Base-by-base conservation (phyloP, 257 asterid species). In the Nicotiana obtusifolia region DNA sequence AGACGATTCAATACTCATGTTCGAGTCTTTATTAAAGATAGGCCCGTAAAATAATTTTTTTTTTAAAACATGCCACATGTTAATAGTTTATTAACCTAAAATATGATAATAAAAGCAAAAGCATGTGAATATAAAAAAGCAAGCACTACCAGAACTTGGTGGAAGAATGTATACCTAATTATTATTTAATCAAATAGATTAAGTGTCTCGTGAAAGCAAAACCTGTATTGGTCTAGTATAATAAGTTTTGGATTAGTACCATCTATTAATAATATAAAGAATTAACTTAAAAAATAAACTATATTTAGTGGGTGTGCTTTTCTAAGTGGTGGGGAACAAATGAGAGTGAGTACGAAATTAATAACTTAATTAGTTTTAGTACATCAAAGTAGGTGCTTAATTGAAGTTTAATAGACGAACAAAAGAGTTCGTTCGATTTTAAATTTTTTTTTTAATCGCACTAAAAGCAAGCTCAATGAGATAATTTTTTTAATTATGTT, bases 141-240 rank as follows among this genome's bases (percentile, higher is more conserved):
- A 82, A 59, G 69, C 80, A 30, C 81, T 60, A 75, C 64, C 83
- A 33, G 7, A 76, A 7, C 78, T 35, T 62, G 78, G 85, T 87
- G 86, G 90, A 77, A 69, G 86, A 85, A 87, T 82, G 81, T 77
- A 60, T 83, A 80, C 80, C 73, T 77, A 80, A 73, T 67, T 84
- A 81, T 30, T 62, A 82, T 15, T 75, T 75, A 75, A 75, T 75
- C 22, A 75, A 49, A 49, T 24, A 14, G 3, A 69, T 80, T 78
- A 62, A 13, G 81, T 24, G 65, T 73, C 61, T 69, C 52, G 61
- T 54, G 31, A 37, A 71, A 61, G 60, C 56, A 56, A 65, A 64
- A 71, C 19, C 47, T n/a, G 4, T 64, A 24, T 66, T 16, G 22
- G 14, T 16, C 30, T 44, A 30, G 26, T 26, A 56, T 66, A 53